Conservation (phyloP, 495 filamentous ascomycete species). For the Hyaloscypha bicolor region DNA sequence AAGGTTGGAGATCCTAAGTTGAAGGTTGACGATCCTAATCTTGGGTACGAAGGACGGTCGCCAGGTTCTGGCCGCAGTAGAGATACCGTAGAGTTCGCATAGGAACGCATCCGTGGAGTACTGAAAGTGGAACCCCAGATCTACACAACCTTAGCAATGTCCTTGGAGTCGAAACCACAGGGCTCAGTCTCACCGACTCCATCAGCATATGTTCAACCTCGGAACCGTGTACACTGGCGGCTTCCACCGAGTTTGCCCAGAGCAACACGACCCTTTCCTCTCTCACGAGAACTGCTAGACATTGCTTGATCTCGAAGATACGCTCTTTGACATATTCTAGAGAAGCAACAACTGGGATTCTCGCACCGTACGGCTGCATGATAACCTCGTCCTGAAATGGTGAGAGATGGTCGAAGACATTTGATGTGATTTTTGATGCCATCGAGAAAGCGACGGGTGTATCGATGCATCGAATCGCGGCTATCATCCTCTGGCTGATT, state of each 20-base stretch:
- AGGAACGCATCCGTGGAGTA: neutral
- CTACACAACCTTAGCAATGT: slow-evolving; percentile 1
- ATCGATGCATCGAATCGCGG: slow-evolving; percentile 17
- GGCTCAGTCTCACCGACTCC: neutral
- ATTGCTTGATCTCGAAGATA: slow-evolving; percentile 31
- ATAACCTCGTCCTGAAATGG: slow-evolving; percentile 38
- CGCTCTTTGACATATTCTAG: slow-evolving; percentile 26
- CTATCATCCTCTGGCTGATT: neutral
- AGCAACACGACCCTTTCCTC: slow-evolving; percentile 39
- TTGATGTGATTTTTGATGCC: slow-evolving; percentile 36
- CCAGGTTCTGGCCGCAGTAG: no score
- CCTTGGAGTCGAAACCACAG: neutral
- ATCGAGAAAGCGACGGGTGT: slow-evolving; percentile 40
- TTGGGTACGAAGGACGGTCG: no score
- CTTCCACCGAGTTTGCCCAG: slow-evolving; percentile 39
- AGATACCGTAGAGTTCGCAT: no score
- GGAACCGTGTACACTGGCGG: slow-evolving; percentile 36
- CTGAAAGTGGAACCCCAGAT: slow-evolving; percentile 14
- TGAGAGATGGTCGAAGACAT: slow-evolving; percentile 34
- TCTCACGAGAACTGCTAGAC: slow-evolving; percentile 34
- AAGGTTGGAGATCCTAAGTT: neutral
- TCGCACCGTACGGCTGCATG: slow-evolving; percentile 33
- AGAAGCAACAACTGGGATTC: slow-evolving; percentile 37
- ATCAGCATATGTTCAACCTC: slow-evolving; percentile 38
- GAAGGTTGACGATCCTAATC: no score